Evolutionary conservation across 129 eudicot genomes (phyloP), one percentile per base, ranked within the genome.

Genomic region (Tanacetum coccineum): DNA sequence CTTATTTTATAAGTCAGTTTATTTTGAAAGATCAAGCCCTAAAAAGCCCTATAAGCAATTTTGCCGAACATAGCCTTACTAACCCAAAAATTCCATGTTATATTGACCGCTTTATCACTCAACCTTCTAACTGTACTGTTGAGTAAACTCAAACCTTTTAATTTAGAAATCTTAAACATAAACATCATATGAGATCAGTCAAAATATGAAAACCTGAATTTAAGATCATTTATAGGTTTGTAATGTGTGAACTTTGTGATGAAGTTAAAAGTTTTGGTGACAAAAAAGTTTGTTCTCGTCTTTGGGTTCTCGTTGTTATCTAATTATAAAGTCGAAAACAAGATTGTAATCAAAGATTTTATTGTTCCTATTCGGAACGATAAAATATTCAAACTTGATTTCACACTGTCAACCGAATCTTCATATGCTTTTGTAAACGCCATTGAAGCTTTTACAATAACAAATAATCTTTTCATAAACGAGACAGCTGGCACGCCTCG

Each of bases 361-460:
- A 68, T 88, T 1, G 55, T 85, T 30, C 42, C 32, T 3, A 68
- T 84, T 40, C 30, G 71, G 4, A 9, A 10, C 2, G 76, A 39
- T 1, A 17, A 44, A 19, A 68, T 3, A 25, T 71, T 88, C 6
- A 28, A 0, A 13, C 67, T 88, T 26, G 20, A 4, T 6, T 85
- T 88, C 39, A 15, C 28, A 2, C 90, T 91, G 2, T 21, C 61
- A 7, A 19, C 0, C 0, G 48, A 58, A 6, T 52, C 79, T 6
- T 51, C 78, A 2, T 44, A 58, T 28, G 95, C 91, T 3, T 88
- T 85, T 15, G 81, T 85, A 4, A 88, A 76, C 26, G 88, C 96
- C 0, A 78, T 88, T 14, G 95, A 87, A 80, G 79, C 72, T 17
- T 76, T 84, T 75, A 53, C 82, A 17, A 62, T 80, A 10, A 84